These are phyloP conservation scores for Huntiella savannae DNA, from an alignment of 2,329 filamentous ascomycete species.

Conservation along the genomic window DNA sequence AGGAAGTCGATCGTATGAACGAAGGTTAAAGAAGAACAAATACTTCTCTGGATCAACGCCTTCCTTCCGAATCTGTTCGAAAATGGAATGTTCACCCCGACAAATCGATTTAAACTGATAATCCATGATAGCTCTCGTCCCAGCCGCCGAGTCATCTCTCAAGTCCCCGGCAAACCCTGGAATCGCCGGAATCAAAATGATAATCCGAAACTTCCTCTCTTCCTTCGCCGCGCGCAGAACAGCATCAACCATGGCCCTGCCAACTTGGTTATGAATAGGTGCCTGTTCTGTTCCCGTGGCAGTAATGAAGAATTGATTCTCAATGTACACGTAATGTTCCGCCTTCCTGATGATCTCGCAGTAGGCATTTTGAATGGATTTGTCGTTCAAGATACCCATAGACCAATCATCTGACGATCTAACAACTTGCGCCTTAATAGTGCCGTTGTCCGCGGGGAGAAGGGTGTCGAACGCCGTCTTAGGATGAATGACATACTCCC, in stretches of 20 bases:
- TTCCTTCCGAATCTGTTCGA: conserved; percentile 50
- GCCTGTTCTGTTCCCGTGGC: conserved; percentile 75
- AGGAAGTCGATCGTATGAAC: conserved; percentile 83
- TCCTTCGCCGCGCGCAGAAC: conserved; percentile 66
- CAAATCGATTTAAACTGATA: conserved; percentile 96
- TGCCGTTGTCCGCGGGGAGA: conserved; percentile 44
- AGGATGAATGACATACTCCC: conserved; percentile 71
- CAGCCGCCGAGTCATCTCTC: conserved; percentile 60
- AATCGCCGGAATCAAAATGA: conserved; percentile 76
- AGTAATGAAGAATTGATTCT: conserved; percentile 97
- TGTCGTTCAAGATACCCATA: conserved; percentile 67
- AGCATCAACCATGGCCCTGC: conserved; percentile 76
- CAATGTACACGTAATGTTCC: conserved; percentile 88
- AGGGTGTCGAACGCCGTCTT: conserved; percentile 50
- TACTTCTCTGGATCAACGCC: conserved; percentile 63
- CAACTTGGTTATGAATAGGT: conserved; percentile 76
- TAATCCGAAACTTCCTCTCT: conserved; percentile 72
- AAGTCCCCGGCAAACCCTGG: conserved; percentile 90
- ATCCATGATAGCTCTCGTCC: conserved; percentile 91
- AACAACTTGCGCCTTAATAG: conserved; percentile 67
- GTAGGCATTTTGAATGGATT: conserved; percentile 78
- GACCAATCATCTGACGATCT: conserved; percentile 87
- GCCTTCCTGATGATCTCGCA: conserved; percentile 69
- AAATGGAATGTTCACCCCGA: conserved; percentile 80
- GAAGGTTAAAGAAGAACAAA: conserved; percentile 85